phyloP scores from a whole-genome alignment of 2,329 filamentous ascomycete species.

The Fusarium setosum region DNA sequence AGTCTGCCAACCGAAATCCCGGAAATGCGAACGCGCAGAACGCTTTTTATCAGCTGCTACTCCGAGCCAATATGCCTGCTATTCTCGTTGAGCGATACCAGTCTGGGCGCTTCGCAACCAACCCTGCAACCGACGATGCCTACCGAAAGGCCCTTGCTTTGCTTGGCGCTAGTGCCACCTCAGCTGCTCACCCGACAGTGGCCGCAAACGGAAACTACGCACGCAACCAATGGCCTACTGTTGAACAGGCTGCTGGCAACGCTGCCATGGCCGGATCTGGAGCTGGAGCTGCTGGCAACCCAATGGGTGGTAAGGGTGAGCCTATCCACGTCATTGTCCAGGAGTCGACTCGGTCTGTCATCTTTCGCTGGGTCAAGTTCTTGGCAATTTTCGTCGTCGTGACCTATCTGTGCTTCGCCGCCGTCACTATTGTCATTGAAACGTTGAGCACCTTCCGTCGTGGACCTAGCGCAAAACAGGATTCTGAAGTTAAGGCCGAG shows the following conservation, averaged over 20 bases:
- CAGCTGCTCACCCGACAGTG: conserved; percentile 36
- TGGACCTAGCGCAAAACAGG: conserved; percentile 73
- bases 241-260: conserved; percentile 45
- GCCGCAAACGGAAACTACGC: conserved; percentile 35
- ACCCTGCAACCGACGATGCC: conserved; percentile 78
- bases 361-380: conserved; percentile 96
- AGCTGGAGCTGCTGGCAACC: conserved; percentile 34
- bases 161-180: conserved; percentile 46
- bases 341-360: conserved; percentile 80
- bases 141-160: conserved; percentile 78
- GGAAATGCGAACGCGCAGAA: conserved; percentile 89
- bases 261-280: conserved; percentile 40
- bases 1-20: conserved; percentile 93
- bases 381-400: conserved; percentile 81
- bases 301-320: conserved; percentile 78
- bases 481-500: conserved; percentile 90
- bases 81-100: conserved; percentile 93
- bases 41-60: conserved; percentile 90
- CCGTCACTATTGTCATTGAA: conserved; percentile 87
- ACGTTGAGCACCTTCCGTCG: conserved; percentile 83
- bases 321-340: conserved; percentile 98
- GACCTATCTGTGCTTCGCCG: conserved; percentile 81
- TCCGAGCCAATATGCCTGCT: conserved; percentile 92
- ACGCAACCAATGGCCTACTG: conserved; percentile 44
- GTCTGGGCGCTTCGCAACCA: conserved; percentile 85